Conservation (phyloP, 495 filamentous ascomycete genomes). For the Darksidea phi region DNA sequence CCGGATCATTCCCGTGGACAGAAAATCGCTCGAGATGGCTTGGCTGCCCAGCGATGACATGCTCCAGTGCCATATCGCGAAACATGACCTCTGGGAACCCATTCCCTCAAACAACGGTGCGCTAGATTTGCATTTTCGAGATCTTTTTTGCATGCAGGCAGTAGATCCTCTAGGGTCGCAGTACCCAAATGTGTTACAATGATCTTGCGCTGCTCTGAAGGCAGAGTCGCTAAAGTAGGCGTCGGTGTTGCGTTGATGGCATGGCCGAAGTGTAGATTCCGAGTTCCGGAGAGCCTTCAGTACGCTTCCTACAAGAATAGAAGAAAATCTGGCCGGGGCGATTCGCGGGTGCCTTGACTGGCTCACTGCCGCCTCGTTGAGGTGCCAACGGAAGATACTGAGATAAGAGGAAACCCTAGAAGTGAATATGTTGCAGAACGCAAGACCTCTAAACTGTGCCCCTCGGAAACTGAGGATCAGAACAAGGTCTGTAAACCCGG, state of each 20-base stretch:
- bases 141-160: conserved; percentile 6
- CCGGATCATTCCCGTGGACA: neutral
- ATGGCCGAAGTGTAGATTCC: too few relatives aligned
- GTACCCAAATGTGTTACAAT: conserved; percentile 19
- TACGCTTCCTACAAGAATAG: too few relatives aligned
- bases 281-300: too few relatives aligned
- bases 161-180: neutral
- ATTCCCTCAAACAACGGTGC: conserved; percentile 19
- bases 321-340: too few relatives aligned
- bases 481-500: too few relatives aligned
- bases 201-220: conserved; percentile 15
- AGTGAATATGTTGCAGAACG: too few relatives aligned
- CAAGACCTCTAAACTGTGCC: too few relatives aligned
- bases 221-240: conserved; percentile 14
- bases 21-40: conserved; percentile 16
- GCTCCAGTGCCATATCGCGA: conserved; percentile 20
- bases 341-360: too few relatives aligned
- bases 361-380: too few relatives aligned
- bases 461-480: too few relatives aligned
- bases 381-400: too few relatives aligned
- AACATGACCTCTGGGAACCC: conserved; percentile 29
- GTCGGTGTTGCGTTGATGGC: neutral
- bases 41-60: conserved; percentile 4
- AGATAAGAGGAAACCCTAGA: too few relatives aligned
- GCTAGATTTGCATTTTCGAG: conserved; percentile 30